These are phyloP conservation scores for Coemansia javaensis DNA, from an alignment of 192 early-diverging fungal species.

Conservation along the genomic window DNA sequence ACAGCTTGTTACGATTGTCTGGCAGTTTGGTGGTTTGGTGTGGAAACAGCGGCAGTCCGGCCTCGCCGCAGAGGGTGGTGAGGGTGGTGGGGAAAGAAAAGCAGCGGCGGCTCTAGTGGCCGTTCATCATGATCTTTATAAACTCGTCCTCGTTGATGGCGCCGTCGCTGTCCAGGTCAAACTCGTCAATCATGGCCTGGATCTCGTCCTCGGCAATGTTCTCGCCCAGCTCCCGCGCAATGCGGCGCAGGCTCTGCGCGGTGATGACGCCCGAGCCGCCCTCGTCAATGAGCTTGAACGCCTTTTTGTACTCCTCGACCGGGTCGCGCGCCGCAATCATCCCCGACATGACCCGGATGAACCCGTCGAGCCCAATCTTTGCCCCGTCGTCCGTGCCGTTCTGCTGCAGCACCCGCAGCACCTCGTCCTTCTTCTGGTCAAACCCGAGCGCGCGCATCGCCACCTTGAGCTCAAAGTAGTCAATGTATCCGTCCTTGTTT, in stretches of 20 bases:
- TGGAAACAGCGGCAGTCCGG: no score
- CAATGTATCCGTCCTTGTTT: conserved; percentile 63
- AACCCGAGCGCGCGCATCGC: conserved; percentile 83
- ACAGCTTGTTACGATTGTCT: no score
- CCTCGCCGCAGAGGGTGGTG: not conserved
- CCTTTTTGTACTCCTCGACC: conserved; percentile 76
- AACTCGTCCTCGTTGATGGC: conserved; percentile 83
- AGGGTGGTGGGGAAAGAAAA: not conserved
- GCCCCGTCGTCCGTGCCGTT: conserved; percentile 54
- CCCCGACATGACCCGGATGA: conserved; percentile 65
- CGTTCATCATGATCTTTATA: conserved; percentile 72
- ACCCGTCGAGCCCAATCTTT: conserved; percentile 64
- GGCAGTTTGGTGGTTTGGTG: no score
- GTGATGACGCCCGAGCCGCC: conserved; percentile 62
- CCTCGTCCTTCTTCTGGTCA: conserved; percentile 76
- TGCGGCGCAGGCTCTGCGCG: conserved; percentile 59
- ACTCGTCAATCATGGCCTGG: conserved; percentile 86
- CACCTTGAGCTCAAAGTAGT: conserved; percentile 83
- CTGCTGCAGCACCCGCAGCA: conserved; percentile 63
- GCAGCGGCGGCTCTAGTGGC: conserved; percentile 3
- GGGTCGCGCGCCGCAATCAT: conserved; percentile 68
- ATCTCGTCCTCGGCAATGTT: conserved; percentile 75
- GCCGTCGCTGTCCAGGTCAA: conserved; percentile 80
- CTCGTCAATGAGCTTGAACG: conserved; percentile 78
- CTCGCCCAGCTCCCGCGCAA: conserved; percentile 80